phyloP scores from a whole-genome alignment of 1,284 basidiomycete genomes.

The Boletus semigastroideus region DNA sequence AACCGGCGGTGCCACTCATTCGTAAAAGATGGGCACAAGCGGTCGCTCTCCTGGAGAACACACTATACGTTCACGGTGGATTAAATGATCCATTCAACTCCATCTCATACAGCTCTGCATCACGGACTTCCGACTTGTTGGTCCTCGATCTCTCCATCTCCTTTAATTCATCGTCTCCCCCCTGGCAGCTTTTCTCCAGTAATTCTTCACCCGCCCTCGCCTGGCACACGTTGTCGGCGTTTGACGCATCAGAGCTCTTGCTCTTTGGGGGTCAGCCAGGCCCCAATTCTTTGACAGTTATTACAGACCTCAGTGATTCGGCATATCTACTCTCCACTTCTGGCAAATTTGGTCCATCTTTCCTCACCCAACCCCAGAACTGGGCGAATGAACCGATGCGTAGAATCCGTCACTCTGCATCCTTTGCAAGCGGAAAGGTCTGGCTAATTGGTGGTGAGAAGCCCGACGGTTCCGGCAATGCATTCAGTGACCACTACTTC shows the following conservation, averaged over 20 bases:
- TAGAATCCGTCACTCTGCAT: constrained; percentile 69
- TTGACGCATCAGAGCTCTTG: constrained; percentile 53
- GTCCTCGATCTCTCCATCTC: constrained; percentile 60
- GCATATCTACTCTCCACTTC: constrained; percentile 53
- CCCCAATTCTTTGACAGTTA: constrained; percentile 51
- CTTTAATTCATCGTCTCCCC: constrained; percentile 60
- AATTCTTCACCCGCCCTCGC: constrained; percentile 60
- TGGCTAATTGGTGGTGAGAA: constrained; percentile 74
- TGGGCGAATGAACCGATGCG: constrained; percentile 72
- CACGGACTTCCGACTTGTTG: constrained; percentile 69
- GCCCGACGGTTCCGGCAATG: constrained; percentile 69
- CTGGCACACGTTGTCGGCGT: constrained; percentile 79
- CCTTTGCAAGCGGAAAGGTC: constrained; percentile 42
- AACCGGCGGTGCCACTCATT: constrained; percentile 5
- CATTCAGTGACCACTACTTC: constrained; percentile 62
- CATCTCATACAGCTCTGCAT: constrained; percentile 73
- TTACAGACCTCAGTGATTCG: constrained; percentile 62
- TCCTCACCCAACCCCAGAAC: constrained; percentile 46
- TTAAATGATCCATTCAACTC: constrained; percentile 68
- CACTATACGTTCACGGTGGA: constrained; percentile 75
- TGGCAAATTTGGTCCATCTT: constrained; percentile 40
- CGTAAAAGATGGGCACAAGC: constrained; percentile 81
- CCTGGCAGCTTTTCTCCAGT: constrained; percentile 59
- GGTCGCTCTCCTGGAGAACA: constrained; percentile 55
- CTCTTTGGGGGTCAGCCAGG: constrained; percentile 77